phyloP scores from a whole-genome alignment of 2,329 filamentous ascomycete species.

The Ceratocystis cacaofunesta region DNA sequence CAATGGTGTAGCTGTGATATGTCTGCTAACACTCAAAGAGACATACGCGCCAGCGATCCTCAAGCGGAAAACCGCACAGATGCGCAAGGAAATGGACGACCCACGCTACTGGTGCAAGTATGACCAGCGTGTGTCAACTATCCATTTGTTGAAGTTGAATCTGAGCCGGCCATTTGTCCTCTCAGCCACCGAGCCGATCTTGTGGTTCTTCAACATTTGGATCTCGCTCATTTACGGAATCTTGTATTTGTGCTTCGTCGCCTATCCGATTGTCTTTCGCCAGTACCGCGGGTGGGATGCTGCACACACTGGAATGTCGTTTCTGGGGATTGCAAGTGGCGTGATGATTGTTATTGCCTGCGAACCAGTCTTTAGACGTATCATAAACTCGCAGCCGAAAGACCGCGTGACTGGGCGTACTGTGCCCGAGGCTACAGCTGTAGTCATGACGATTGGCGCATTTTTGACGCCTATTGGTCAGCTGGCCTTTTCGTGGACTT shows the following conservation, averaged over 20 bases:
- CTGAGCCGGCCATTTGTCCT: slow-evolving; percentile 65
- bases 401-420: slow-evolving; percentile 62
- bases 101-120: slow-evolving; percentile 66
- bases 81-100: slow-evolving; percentile 55
- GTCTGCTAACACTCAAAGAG: slow-evolving; percentile 50
- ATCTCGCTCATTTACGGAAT: slow-evolving; percentile 77
- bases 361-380: slow-evolving; percentile 57
- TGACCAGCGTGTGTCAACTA: slow-evolving; percentile 53
- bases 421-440: slow-evolving; percentile 66
- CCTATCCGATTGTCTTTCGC: slow-evolving; percentile 73
- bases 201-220: slow-evolving; percentile 55
- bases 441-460: slow-evolving; percentile 63
- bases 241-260: slow-evolving; percentile 79
- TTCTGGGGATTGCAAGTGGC: slow-evolving; percentile 53
- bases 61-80: slow-evolving; percentile 46
- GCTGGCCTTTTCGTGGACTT: slow-evolving; percentile 81
- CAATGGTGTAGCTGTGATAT: slow-evolving; percentile 42
- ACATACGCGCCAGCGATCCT: slow-evolving; percentile 63
- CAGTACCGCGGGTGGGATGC: slow-evolving; percentile 61
- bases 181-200: slow-evolving; percentile 66
- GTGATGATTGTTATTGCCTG: slow-evolving; percentile 44
- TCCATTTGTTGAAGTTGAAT: slow-evolving; percentile 56
- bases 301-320: slow-evolving; percentile 61
- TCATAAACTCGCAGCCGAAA: slow-evolving; percentile 62
- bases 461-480: slow-evolving; percentile 63